Evolutionary conservation across 2,329 filamentous ascomycete species (phyloP).

Genomic region (Didymella sp.): DNA sequence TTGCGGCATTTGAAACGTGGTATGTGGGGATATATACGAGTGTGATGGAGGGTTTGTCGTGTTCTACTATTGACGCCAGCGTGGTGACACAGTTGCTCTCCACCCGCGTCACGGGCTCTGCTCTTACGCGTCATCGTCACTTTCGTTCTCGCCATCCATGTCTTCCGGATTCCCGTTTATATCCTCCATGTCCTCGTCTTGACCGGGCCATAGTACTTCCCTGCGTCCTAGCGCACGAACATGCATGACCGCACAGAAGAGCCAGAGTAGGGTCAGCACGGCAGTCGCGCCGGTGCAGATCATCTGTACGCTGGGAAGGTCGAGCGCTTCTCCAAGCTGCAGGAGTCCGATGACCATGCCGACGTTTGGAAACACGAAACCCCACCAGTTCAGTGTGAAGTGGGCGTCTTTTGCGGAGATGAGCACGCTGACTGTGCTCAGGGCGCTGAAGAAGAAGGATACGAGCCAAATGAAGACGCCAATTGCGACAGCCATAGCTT

Average conservation of each 20-base stretch:
- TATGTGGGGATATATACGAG: neutral
- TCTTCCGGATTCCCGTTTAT: neutral
- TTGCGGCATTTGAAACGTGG: no score
- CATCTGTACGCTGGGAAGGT: constrained; percentile 60
- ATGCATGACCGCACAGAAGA: constrained; percentile 60
- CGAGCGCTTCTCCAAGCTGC: constrained; percentile 60
- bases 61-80: no score
- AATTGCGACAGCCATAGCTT: constrained; percentile 51
- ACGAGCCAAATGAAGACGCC: constrained; percentile 58
- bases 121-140: neutral
- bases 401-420: constrained; percentile 50
- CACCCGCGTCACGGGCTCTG: neutral
- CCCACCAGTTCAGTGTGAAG: constrained; percentile 56
- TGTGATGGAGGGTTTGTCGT: neutral
- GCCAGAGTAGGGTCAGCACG: constrained; percentile 61
- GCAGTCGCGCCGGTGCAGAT: constrained; percentile 63
- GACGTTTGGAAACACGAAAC: constrained; percentile 68
- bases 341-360: constrained; percentile 64
- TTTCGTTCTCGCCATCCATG: neutral
- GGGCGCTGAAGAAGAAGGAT: constrained; percentile 59
- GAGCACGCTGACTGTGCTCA: constrained; percentile 50
- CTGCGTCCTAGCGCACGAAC: constrained; percentile 55
- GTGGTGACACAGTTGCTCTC: neutral
- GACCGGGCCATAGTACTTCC: constrained; percentile 64
- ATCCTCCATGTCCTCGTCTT: constrained; percentile 63